Conservation (phyloP, 805 yeast genomes). For the Schwanniomyces pseudopolymorphus region DNA sequence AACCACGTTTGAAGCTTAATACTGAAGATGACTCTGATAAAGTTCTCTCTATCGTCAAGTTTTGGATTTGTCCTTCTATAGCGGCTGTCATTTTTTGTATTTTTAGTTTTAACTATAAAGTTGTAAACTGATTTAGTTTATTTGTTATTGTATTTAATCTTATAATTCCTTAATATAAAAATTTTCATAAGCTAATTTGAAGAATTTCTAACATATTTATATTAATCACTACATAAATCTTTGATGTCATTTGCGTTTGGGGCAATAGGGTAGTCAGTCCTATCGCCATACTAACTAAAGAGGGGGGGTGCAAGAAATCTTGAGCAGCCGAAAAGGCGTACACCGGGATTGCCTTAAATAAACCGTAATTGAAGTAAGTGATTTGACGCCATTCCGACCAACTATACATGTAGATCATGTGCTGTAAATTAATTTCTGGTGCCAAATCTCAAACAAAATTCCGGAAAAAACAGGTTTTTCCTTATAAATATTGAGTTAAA, state of each 20-base stretch:
- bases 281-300: background rate
- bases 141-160: background rate
- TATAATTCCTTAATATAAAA: background rate
- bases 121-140: background rate
- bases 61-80: conserved; percentile 18
- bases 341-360: background rate
- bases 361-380: background rate
- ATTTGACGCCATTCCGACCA: background rate
- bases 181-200: background rate
- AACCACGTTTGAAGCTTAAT: conserved; percentile 50
- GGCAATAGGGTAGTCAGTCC: background rate
- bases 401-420: background rate
- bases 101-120: background rate
- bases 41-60: conserved; percentile 22
- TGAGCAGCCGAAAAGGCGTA: background rate
- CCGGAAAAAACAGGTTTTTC: background rate
- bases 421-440: background rate
- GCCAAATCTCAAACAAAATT: background rate
- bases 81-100: conserved; percentile 1
- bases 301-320: background rate
- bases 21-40: conserved; percentile 31
- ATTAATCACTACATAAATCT: background rate
- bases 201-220: background rate
- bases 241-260: background rate
- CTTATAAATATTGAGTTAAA: background rate